These are phyloP conservation scores for Exophiala spinifera DNA, from an alignment of 2,329 filamentous ascomycete genomes.

Conservation along the genomic window DNA sequence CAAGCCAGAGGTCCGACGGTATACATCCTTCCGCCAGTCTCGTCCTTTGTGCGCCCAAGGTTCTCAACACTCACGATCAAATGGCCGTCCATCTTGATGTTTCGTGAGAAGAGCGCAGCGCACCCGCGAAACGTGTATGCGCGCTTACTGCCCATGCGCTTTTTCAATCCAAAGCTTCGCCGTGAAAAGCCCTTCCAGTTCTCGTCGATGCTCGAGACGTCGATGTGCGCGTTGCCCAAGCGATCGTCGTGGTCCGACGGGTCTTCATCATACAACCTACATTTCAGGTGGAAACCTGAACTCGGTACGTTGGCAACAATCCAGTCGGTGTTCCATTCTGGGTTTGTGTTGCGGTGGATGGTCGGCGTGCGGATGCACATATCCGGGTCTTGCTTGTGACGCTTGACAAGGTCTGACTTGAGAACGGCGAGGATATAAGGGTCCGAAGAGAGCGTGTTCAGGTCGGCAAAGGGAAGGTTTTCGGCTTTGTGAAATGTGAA, in stretches of 20 bases:
- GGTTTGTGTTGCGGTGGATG: slow-evolving; percentile 66
- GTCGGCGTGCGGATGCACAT: slow-evolving; percentile 74
- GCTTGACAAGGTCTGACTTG: slow-evolving; percentile 63
- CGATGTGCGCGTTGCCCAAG: slow-evolving; percentile 78
- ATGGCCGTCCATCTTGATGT: slow-evolving; percentile 65
- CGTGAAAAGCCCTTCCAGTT: slow-evolving; percentile 67
- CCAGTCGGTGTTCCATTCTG: slow-evolving; percentile 82
- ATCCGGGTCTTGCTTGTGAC: slow-evolving; percentile 82
- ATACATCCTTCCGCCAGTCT: slow-evolving; percentile 67
- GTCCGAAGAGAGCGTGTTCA: slow-evolving; percentile 74
- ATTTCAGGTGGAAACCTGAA: slow-evolving; percentile 78
- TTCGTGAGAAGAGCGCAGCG: slow-evolving; percentile 59
- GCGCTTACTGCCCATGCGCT: slow-evolving; percentile 80
- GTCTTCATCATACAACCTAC: slow-evolving; percentile 87
- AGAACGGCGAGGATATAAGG: slow-evolving; percentile 79
- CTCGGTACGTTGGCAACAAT: slow-evolving; percentile 81
- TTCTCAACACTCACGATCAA: slow-evolving; percentile 72
- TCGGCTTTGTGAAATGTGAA: slow-evolving; percentile 78
- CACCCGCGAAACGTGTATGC: slow-evolving; percentile 74
- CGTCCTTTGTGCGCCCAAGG: slow-evolving; percentile 67
- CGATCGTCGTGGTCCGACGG: slow-evolving; percentile 80
- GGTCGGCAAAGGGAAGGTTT: slow-evolving; percentile 79
- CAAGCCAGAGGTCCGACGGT: slow-evolving; percentile 74
- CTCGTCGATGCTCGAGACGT: slow-evolving; percentile 58
- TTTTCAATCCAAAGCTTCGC: slow-evolving; percentile 69